phyloP scores from a whole-genome alignment of 306 rosid genomes.

The Oxytropis ochrocephala region DNA sequence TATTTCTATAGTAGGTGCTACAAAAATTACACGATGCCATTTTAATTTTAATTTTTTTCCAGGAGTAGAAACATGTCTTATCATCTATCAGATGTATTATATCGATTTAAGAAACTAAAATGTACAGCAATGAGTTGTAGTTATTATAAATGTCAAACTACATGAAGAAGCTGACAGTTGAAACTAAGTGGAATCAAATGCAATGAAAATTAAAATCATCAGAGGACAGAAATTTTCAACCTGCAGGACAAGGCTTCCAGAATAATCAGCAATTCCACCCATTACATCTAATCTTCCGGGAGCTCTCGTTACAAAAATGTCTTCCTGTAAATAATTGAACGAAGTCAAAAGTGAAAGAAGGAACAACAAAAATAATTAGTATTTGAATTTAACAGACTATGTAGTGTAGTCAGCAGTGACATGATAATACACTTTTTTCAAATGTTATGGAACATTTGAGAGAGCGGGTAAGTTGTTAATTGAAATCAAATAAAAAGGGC shows the following conservation, averaged over 20 bases:
- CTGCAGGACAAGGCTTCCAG: slow-evolving; percentile 99
- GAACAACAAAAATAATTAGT: not conserved
- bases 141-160: not conserved
- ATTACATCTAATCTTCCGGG: slow-evolving; percentile 97
- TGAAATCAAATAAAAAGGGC: not conserved
- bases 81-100: not conserved
- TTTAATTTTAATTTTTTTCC: not conserved
- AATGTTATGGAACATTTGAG: too few relatives aligned
- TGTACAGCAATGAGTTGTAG: not conserved
- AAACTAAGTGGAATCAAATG: slow-evolving; percentile 12
- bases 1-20: not conserved
- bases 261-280: slow-evolving; percentile 99
- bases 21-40: not conserved
- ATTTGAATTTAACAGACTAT: slow-evolving; percentile 4
- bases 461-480: not conserved
- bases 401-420: not conserved
- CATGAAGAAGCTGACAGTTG: not conserved
- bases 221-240: slow-evolving; percentile 31
- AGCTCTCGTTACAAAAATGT: slow-evolving; percentile 86
- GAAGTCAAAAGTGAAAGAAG: not conserved
- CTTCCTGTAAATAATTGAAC: slow-evolving; percentile 52
- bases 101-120: not conserved
- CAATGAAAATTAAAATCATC: not conserved
- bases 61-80: not conserved
- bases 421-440: not conserved